Base-by-base conservation (phyloP, 768 basidiomycete genomes). In the Leccinum arenicola region DNA sequence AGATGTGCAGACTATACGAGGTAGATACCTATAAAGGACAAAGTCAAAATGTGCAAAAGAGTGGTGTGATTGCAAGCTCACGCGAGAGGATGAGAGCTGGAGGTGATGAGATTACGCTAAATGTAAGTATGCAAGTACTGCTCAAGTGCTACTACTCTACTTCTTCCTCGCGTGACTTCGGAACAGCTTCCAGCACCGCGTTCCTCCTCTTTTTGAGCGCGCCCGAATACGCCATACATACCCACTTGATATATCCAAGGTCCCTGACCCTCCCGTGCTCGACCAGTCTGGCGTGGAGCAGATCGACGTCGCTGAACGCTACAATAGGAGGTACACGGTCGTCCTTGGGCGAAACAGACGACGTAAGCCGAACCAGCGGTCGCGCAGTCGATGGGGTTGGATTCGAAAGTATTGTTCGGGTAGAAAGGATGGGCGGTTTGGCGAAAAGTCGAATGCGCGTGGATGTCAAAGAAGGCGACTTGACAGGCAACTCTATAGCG, bases 321-420 rank as follows among this genome's bases (percentile, higher is more conserved):
- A 96, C 65, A 43, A 94, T 70, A 0, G 94, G 94, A 0, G 94
- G 91, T 6, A 97, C 87, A 23, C 80, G 68, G 64, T 93, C 88
- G 68, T 97, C 95, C 1, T 84, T 81, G 4, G 88, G 78, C 17
- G 84, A 83, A 3, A 77, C 72, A 0, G 74, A 71, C 6, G 85
- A 80, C 3, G 82, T 84, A 63, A 92, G 76, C 21, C 91, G 85
- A 21, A 96, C 88, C 31, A 94, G 72, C 4, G 91, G 90, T 14
- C 85, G 80, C 1, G 76, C 66, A 2, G 58, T 47, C 6, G 25
- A 55, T 4, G 65, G 29, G 0, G n/a, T 23, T 0, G 71, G 35
- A 49, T 74, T 72, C 48, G 48, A 52, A 25, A 93, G 82, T 2
- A 76, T 64, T 0, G 83, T 86, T 27, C 84, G 83, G 3, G 84